phyloP scores from a whole-genome alignment of 768 basidiomycete genomes.

The Agrocybe praecox region DNA sequence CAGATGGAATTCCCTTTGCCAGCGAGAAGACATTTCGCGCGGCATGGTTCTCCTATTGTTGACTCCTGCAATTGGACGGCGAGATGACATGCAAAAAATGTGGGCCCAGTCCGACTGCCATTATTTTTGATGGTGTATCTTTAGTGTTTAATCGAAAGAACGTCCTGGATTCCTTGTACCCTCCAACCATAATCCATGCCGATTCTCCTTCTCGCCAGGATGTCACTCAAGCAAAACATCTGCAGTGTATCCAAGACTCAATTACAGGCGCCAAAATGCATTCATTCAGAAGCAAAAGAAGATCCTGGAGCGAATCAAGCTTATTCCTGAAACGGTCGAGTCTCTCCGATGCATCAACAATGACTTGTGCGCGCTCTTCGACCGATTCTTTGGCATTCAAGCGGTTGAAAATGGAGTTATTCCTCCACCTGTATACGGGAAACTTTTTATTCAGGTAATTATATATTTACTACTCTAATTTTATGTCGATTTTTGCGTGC shows the following conservation, averaged over 20 bases:
- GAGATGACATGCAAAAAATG: constrained; percentile 27
- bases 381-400: neutral
- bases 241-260: constrained; percentile 6
- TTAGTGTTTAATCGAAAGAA: constrained; percentile 31
- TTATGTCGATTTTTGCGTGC: neutral
- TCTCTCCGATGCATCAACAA: neutral
- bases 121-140: constrained; percentile 36
- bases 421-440: neutral
- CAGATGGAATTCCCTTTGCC: neutral
- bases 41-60: neutral
- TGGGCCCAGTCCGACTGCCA: constrained; percentile 26
- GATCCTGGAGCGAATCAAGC: neutral
- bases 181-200: constrained; percentile 23
- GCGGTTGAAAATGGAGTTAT: neutral
- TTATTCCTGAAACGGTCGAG: neutral
- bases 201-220: constrained; percentile 5
- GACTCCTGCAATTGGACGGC: neutral
- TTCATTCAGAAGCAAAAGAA: neutral
- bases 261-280: neutral
- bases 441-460: constrained; percentile 5
- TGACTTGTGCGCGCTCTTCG: neutral
- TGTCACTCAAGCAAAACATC: neutral
- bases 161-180: constrained; percentile 20
- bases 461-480: neutral
- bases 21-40: neutral